phyloP scores from a whole-genome alignment of 208 protist genomes.

The Trypanosomatidae sp. region DNA sequence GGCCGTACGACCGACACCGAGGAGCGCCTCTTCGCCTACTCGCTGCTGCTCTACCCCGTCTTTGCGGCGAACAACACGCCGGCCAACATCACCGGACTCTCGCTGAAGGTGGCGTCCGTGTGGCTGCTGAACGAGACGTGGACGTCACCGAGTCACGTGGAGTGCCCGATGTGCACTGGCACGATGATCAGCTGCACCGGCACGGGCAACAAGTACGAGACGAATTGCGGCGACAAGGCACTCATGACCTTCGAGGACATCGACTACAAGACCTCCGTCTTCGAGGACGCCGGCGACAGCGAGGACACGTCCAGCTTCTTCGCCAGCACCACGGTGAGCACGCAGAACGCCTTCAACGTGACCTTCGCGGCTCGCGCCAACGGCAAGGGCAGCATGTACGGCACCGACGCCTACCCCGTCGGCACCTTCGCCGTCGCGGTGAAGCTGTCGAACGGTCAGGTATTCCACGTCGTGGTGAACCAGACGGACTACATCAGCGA shows the following conservation, averaged over 20 bases:
- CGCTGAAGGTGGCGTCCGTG: slow-evolving; percentile 18
- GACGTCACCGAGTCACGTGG: slow-evolving; percentile 49
- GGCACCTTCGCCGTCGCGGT: slow-evolving; percentile 58
- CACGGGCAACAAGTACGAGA: slow-evolving; percentile 48
- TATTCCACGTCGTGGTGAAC: slow-evolving; percentile 55
- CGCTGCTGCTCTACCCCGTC: slow-evolving; percentile 69
- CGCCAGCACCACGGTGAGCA: slow-evolving; percentile 37
- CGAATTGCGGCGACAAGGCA: slow-evolving; percentile 48
- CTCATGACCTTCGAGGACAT: slow-evolving; percentile 57
- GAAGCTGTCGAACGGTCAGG: slow-evolving; percentile 37
- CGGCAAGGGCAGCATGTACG: slow-evolving; percentile 34
- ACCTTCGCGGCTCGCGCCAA: slow-evolving; percentile 57
- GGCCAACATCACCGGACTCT: slow-evolving; percentile 28
- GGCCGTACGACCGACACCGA: slow-evolving; percentile 36
- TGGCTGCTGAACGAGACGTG: slow-evolving; percentile 59
- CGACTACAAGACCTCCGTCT: slow-evolving; percentile 25
- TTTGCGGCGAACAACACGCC: slow-evolving; percentile 29
- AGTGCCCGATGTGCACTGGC: slow-evolving; percentile 79
- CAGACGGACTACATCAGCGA: slow-evolving; percentile 78
- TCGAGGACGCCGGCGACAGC: slow-evolving; percentile 13
- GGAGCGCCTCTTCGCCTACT: slow-evolving; percentile 79
- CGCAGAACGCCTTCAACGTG: slow-evolving; percentile 41
- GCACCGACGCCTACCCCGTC: slow-evolving; percentile 41
- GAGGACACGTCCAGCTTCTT: slow-evolving; percentile 23
- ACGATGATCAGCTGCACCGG: slow-evolving; percentile 49